phyloP scores from a whole-genome alignment of 768 basidiomycete genomes.

The Suillus weaverae region DNA sequence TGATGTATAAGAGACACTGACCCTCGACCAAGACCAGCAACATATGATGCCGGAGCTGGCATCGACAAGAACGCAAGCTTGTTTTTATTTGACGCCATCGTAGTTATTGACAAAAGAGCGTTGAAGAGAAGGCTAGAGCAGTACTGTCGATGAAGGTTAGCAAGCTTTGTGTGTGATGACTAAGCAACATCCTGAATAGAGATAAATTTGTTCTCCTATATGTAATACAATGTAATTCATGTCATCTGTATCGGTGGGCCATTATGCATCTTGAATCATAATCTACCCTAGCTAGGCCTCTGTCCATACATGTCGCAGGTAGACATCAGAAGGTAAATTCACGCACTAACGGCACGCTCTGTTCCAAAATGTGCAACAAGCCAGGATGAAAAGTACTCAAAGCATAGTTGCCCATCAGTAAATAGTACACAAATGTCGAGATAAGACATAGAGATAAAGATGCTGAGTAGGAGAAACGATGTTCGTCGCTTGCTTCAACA shows the following conservation, averaged over 20 bases:
- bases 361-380: background rate
- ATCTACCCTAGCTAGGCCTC: background rate
- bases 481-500: background rate
- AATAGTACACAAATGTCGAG: background rate
- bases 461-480: background rate
- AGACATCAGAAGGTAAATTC: background rate
- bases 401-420: background rate
- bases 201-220: background rate
- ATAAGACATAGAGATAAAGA: background rate
- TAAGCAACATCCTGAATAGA: background rate
- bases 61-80: slow-evolving; percentile 87
- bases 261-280: background rate
- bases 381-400: background rate
- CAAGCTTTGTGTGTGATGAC: background rate
- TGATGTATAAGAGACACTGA: slow-evolving; percentile 37
- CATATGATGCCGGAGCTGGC: slow-evolving; percentile 95
- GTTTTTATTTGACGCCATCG: slow-evolving; percentile 59
- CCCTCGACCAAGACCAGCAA: slow-evolving; percentile 98
- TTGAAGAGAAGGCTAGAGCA: background rate
- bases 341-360: background rate
- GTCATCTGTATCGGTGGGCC: background rate
- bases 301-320: background rate
- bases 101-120: background rate
- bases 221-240: too few relatives aligned
- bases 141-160: background rate